Conservation (phyloP, 1,284 basidiomycete genomes). For the Athelia psychrophila region DNA sequence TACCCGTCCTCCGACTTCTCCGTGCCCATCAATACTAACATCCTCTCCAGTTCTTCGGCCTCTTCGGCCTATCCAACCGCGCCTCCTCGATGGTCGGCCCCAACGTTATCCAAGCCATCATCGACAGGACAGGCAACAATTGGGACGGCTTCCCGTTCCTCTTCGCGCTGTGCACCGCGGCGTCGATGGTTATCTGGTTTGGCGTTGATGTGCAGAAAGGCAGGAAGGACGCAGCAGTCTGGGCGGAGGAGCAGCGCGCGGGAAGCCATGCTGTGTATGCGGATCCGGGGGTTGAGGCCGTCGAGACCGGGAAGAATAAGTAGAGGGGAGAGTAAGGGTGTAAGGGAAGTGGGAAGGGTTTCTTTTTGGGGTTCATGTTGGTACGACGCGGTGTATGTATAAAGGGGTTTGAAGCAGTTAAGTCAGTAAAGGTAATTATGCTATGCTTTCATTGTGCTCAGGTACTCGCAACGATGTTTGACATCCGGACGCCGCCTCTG, state of each 20-base stretch:
- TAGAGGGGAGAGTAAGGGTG: background rate
- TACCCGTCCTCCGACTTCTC: conserved; percentile 12
- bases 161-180: conserved; percentile 64
- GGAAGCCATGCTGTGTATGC: background rate
- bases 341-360: background rate
- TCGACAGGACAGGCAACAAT: conserved; percentile 67
- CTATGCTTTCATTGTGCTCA: too few species aligned
- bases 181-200: conserved; percentile 72
- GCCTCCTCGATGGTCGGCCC: conserved; percentile 80
- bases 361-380: too few species aligned
- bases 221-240: conserved; percentile 58
- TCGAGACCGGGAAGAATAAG: background rate
- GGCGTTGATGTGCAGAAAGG: conserved; percentile 71
- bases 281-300: background rate
- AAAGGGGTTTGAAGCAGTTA: too few species aligned
- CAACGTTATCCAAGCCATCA: conserved; percentile 78
- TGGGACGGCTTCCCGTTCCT: conserved; percentile 86
- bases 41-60: conserved; percentile 64
- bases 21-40: background rate
- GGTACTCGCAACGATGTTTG: too few species aligned
- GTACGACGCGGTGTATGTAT: too few species aligned
- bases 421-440: too few species aligned
- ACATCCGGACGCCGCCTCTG: too few species aligned
- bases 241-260: conserved; percentile 43
- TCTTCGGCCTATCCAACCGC: conserved; percentile 83